Evolutionary conservation across 768 basidiomycete species (phyloP), one percentile per base, ranked within the genome.

Genomic region (Collybia nuda): DNA sequence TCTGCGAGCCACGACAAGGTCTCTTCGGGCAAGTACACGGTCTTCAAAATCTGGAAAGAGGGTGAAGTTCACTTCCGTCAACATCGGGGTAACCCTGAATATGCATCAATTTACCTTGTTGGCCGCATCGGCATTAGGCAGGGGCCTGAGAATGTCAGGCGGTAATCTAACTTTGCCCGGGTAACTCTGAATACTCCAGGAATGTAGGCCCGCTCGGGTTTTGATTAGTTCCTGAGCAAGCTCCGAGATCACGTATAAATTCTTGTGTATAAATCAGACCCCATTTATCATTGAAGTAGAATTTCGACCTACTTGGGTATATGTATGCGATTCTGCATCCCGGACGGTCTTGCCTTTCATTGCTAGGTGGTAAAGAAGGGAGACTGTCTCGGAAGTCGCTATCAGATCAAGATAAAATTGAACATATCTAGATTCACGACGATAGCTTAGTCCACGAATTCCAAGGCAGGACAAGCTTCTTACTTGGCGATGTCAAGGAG

Each of bases 221-320:
- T 86, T 88, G 67, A 98, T 87, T 28, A 97, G 71, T 57, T 91
- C 82, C 67, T 97, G 92, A 0, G 96, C 87, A 6, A 98, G 76
- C 59, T 99, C 97, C 56, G 89, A 85, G 51, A 92, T 75, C 7
- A 84, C 77, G 62, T 97, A 98, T 36, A 99, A 73, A 64, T 92
- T 90, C 95, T 97, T 57, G 32, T 4, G 32, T 32, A 11, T 11
- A 14, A 32, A 32, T 32, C 9, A 32, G 32, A 32, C 9, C 3
- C 32, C 32, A 32, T 4, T 32, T 11, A 11, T 32, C 9, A 32
- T 9, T 11, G 12, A 32, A 5, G 32, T n/a, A 11, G 3, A 14
- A 11, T n/a, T 15, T 11, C n/a, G 9, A 51, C 70, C 39, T 48
- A 92, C 92, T 75, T 90, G 85, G 68, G 84, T 88, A 53, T 80